Percentiles rank a stretch among this genome's conserved stretches.
Conservation (phyloP, 2,329 filamentous ascomycete genomes). For the Diaporthe citrichinensis region DNA sequence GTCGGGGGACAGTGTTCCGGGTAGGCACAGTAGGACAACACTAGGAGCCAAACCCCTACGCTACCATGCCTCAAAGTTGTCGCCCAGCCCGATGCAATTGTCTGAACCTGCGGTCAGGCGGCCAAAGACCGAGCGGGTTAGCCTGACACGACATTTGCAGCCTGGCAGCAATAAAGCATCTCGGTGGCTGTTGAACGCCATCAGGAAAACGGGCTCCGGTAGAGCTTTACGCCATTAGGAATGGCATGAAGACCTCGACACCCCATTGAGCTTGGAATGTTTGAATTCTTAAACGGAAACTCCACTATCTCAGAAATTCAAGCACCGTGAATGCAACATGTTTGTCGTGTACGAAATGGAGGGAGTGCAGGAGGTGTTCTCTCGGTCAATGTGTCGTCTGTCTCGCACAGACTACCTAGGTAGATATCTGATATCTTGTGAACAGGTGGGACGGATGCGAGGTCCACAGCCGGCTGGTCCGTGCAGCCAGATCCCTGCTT, state of each 20-base stretch:
- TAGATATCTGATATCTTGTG: too few relatives aligned
- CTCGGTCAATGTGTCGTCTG: neutral
- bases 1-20: neutral
- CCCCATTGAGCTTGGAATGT: neutral
- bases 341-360: neutral
- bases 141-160: neutral
- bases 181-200: neutral
- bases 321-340: neutral
- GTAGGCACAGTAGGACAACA: neutral
- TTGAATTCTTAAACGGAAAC: neutral
- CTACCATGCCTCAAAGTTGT: neutral
- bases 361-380: neutral
- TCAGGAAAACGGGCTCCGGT: neutral
- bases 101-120: neutral
- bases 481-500: neutral
- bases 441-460: slow-evolving; percentile 14
- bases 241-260: neutral
- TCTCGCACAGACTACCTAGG: too few relatives aligned
- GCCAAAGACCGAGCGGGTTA: neutral
- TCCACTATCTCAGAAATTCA: too few relatives aligned
- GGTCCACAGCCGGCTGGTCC: neutral
- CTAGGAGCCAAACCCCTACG: neutral
- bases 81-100: neutral
- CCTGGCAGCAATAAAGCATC: neutral
- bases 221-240: neutral